Base-by-base conservation (phyloP, 768 basidiomycete genomes). In the Lactifluus subvellereus region DNA sequence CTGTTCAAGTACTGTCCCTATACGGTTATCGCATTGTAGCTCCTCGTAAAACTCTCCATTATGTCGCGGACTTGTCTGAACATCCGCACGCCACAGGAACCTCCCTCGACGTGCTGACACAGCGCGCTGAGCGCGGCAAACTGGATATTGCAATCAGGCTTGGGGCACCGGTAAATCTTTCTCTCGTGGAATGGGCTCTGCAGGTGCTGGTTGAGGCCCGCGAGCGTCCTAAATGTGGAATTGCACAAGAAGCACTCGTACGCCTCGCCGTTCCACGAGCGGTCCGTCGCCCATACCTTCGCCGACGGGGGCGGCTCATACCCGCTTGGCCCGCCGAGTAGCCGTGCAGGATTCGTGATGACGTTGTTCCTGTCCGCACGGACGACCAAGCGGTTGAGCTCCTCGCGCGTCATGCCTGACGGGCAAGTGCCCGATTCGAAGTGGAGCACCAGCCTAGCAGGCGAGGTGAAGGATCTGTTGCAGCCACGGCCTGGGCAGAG, bases 171-270 rank as follows among this genome's bases (percentile, higher is more conserved):
- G 30, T 64, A 60, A 30, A 64, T 64, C 62, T 27, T 64, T 8
- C 54, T 38, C 18, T 35, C 53, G 53, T 64, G 62, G 32, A 33
- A 22, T 10, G 88, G 84, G 71, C 87, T 88, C 54, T 77, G 76
- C 49, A 89, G 76, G 68, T 89, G 89, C 64, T 79, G 76, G 68
- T 89, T 86, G 54, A 89, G 77, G 7, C 72, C 74, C 0, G 16
- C 11, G 13, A 87, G 77, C 0, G 74, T 68, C 54, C 67, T 33
- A 67, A 79, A 84, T 13, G 54, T 66, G 22, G 57, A 60, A 70
- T 83, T 78, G 70, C 88, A 89, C 30, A 89, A 71, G 69, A 82
- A 82, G 71, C 87, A 89, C 71, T 89, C 86, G 70, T 77, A 89
- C 6, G 66, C 74, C 6, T 0, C 5, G 0, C 76, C 76, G 62